A percentile compares a stretch with the other conserved stretches of the same genome.
Evolutionary conservation across 1,139 yeast genomes (phyloP).

Genomic region (Sugiyamaella sp.): DNA sequence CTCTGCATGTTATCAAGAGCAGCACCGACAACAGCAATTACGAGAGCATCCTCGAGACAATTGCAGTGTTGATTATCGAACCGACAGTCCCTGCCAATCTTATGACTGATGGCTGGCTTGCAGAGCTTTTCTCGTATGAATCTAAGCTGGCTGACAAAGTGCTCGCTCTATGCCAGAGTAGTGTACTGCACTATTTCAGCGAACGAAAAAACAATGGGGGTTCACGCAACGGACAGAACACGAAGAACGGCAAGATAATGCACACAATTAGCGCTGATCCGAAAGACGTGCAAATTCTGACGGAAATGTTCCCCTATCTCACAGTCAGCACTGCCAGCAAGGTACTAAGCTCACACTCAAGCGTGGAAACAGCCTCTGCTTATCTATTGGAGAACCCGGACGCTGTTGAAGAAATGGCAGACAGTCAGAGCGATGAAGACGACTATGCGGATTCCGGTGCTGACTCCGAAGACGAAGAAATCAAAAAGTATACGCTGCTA

Average conservation of each 20-base stretch:
- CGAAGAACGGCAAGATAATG: background rate
- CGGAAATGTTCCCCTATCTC: constrained; percentile 37
- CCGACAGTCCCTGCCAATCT: constrained; percentile 9
- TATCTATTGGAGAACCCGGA: constrained; percentile 64
- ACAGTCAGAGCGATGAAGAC: constrained; percentile 25
- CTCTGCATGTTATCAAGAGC: constrained; percentile 23
- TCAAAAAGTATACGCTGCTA: constrained; percentile 18
- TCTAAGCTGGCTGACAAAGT: constrained; percentile 21
- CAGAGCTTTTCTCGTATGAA: constrained; percentile 22
- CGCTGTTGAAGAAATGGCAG: constrained; percentile 37
- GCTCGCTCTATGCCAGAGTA: constrained; percentile 17
- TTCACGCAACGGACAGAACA: background rate
- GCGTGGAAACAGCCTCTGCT: constrained; percentile 63
- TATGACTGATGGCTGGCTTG: constrained; percentile 27
- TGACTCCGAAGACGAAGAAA: constrained; percentile 40
- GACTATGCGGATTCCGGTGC: constrained; percentile 23
- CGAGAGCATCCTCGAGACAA: constrained; percentile 7
- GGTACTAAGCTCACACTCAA: constrained; percentile 48
- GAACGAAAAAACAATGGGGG: background rate
- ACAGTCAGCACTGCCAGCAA: constrained; percentile 18
- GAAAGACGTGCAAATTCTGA: constrained; percentile 28
- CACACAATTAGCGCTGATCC: constrained; percentile 5
- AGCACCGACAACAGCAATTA: background rate
- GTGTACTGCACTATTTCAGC: constrained; percentile 1
- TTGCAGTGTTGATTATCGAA: constrained; percentile 20